Percentiles rank a stretch among this genome's conserved stretches.
These are phyloP conservation scores for Globisporangium orthogonon DNA, from an alignment of 352 stramenopile genomes.

Conservation along the genomic window DNA sequence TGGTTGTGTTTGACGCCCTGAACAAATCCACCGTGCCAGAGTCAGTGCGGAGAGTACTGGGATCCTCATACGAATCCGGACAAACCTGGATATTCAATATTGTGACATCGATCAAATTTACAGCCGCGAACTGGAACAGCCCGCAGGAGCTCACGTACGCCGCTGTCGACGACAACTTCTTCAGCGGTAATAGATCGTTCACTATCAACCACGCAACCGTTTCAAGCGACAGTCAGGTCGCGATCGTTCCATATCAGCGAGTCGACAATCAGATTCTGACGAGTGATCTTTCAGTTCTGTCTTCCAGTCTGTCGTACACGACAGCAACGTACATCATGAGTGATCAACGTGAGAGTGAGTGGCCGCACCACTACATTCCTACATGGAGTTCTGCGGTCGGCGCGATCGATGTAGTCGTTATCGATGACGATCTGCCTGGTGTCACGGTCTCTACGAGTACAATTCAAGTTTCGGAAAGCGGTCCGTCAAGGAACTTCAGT, in stretches of 20 bases:
- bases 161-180: constrained; percentile 59
- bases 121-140: constrained; percentile 46
- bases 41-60: constrained; percentile 18
- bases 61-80: constrained; percentile 38
- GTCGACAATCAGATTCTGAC: constrained; percentile 17
- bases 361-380: constrained; percentile 30
- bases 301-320: constrained; percentile 27
- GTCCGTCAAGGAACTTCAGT: constrained; percentile 28
- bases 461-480: constrained; percentile 42
- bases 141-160: constrained; percentile 42
- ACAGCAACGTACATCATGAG: constrained; percentile 36
- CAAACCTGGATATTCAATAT: constrained; percentile 24
- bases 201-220: constrained; percentile 20
- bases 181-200: constrained; percentile 42
- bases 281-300: constrained; percentile 15
- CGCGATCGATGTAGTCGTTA: constrained; percentile 22
- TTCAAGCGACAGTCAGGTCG: constrained; percentile 19
- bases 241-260: constrained; percentile 27
- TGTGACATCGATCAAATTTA: constrained; percentile 45
- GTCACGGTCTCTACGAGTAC: constrained; percentile 37
- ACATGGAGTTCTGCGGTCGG: constrained; percentile 32
- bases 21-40: constrained; percentile 18
- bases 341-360: constrained; percentile 16
- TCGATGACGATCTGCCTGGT: constrained; percentile 67
- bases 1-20: constrained; percentile 34